Conservation (phyloP, 2,329 filamentous ascomycete genomes). For the Alternaria gansuensis region DNA sequence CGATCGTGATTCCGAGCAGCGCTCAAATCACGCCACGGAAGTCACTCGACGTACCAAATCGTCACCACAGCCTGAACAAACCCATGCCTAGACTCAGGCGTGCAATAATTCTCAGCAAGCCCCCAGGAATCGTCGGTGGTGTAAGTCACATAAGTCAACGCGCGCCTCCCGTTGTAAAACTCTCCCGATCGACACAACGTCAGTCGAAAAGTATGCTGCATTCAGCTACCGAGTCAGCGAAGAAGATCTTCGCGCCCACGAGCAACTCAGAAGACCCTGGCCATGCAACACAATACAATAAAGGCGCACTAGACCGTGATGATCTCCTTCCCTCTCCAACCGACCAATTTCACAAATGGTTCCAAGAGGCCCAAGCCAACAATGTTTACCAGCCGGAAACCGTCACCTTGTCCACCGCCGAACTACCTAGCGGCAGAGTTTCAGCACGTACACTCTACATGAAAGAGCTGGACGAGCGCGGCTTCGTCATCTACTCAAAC, state of each 20-base stretch:
- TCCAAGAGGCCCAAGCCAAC: conserved; percentile 71
- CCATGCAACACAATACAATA: conserved; percentile 80
- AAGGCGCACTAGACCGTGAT: conserved; percentile 66
- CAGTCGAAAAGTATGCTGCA: conserved; percentile 37
- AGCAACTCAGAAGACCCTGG: conserved; percentile 59
- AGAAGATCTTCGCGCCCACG: conserved; percentile 69
- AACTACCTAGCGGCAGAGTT: conserved; percentile 82
- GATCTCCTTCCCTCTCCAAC: conserved; percentile 74
- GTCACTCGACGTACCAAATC: conserved; percentile 1
- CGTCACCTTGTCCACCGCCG: conserved; percentile 84
- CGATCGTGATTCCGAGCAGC: conserved; percentile 27
- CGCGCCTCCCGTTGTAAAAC: background rate
- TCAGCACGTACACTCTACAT: conserved; percentile 89
- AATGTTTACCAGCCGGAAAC: conserved; percentile 82
- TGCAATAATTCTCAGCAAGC: background rate
- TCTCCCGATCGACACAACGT: background rate
- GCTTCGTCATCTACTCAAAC: conserved; percentile 95
- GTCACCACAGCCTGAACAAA: background rate
- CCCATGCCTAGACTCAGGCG: conserved; percentile 12
- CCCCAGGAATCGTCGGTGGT: background rate
- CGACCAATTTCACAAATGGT: conserved; percentile 90
- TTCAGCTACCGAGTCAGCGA: conserved; percentile 32
- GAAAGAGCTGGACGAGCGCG: conserved; percentile 84
- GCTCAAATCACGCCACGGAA: conserved; percentile 25
- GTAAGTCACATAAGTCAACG: background rate